Percentiles rank a stretch among this genome's conserved stretches.
These are phyloP conservation scores for Solanum hybrid DNA, from an alignment of 305 asterid species.

Conservation along the genomic window DNA sequence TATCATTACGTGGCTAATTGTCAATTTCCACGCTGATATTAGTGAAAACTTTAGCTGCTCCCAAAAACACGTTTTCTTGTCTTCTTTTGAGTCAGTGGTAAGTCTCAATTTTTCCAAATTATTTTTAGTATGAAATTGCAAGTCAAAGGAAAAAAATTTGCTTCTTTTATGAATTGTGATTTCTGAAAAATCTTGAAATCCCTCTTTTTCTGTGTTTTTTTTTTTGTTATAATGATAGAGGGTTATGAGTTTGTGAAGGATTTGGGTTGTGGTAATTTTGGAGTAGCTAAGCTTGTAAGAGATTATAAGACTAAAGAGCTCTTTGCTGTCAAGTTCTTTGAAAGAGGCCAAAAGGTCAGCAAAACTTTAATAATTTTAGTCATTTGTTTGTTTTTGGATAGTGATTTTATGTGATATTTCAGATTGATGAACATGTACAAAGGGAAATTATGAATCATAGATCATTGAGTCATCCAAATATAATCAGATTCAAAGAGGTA, in stretches of 20 bases:
- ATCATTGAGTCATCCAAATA: slow-evolving; percentile 27
- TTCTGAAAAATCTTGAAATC: neutral
- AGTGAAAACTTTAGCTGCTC: neutral
- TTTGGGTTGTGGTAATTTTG: slow-evolving; percentile 26
- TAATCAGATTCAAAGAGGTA: slow-evolving; percentile 35
- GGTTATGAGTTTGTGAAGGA: slow-evolving; percentile 26
- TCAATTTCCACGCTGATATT: neutral
- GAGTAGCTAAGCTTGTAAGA: slow-evolving; percentile 30
- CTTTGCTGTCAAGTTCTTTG: slow-evolving; percentile 24
- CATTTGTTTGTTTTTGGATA: neutral
- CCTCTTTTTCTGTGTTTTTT: neutral
- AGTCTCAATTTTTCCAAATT: neutral
- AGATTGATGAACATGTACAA: slow-evolving; percentile 35
- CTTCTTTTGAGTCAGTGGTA: neutral
- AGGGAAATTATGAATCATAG: slow-evolving; percentile 35
- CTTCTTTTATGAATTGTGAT: neutral
- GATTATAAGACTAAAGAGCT: slow-evolving; percentile 13
- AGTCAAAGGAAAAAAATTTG: no score
- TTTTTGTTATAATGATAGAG: slow-evolving; percentile 4
- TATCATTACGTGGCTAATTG: neutral
- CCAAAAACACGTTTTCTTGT: neutral
- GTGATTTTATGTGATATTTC: neutral
- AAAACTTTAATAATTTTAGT: neutral
- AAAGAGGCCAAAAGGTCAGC: slow-evolving; percentile 26
- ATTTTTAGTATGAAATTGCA: neutral